Conservation (phyloP, 2,329 filamentous ascomycete species). For the Coniochaeta pulveracea region DNA sequence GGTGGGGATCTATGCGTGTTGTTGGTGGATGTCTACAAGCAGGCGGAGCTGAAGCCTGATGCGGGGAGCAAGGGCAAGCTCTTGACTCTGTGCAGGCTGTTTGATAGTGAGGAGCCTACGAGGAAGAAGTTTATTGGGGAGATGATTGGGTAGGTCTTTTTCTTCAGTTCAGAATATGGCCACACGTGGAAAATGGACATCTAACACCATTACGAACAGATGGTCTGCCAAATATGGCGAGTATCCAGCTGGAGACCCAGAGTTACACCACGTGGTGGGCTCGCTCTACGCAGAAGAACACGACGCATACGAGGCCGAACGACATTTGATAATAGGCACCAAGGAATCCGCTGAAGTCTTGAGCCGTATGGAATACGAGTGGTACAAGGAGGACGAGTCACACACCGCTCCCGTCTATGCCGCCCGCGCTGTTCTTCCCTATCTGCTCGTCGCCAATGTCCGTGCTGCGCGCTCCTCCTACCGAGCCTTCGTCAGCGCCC, state of each 20-base stretch:
- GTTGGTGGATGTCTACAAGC: conserved; percentile 82
- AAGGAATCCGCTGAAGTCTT: conserved; percentile 76
- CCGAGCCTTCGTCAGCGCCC: conserved; percentile 59
- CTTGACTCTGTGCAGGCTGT: conserved; percentile 68
- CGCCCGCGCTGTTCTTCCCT: conserved; percentile 78
- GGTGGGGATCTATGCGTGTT: conserved; percentile 84
- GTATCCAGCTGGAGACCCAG: conserved; percentile 83
- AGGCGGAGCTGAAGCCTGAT: conserved; percentile 71
- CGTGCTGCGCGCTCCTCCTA: conserved; percentile 79
- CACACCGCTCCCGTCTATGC: conserved; percentile 82
- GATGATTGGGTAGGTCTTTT: conserved; percentile 54
- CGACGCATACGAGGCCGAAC: conserved; percentile 86
- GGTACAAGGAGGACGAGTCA: conserved; percentile 83
- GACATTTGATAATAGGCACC: conserved; percentile 79
- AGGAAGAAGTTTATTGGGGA: conserved; percentile 87
- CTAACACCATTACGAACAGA: conserved; percentile 21
- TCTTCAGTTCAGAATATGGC: background rate
- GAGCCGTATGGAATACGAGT: conserved; percentile 76
- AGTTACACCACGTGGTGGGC: conserved; percentile 86
- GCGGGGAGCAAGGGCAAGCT: conserved; percentile 63
- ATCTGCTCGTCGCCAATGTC: conserved; percentile 81
- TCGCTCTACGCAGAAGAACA: conserved; percentile 85
- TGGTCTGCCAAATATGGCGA: conserved; percentile 85
- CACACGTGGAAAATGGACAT: background rate
- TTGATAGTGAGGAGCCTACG: conserved; percentile 74